Conservation (phyloP, 768 basidiomycete genomes). For the Lactarius sanguifluus region DNA sequence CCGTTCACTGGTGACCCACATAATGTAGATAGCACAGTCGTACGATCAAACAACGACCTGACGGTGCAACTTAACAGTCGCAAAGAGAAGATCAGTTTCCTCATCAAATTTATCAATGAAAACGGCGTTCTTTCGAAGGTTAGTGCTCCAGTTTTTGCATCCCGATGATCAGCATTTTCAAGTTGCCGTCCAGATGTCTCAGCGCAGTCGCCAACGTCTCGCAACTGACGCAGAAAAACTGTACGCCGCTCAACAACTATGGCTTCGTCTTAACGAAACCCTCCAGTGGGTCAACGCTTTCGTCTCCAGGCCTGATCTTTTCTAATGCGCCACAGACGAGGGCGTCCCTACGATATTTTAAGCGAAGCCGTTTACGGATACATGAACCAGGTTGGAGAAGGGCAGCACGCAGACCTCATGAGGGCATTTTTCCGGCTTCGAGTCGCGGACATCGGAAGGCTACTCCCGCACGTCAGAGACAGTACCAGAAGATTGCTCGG, state of each 20-base stretch:
- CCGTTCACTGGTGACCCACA: neutral
- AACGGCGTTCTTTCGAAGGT: conserved; percentile 81
- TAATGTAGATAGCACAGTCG: conserved; percentile 58
- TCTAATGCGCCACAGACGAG: conserved; percentile 41
- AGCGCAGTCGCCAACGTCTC: conserved; percentile 69
- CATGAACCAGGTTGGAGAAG: conserved; percentile 59
- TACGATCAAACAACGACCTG: conserved; percentile 76
- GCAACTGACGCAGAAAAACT: conserved; percentile 86
- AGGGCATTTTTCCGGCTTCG: conserved; percentile 81
- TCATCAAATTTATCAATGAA: conserved; percentile 88
- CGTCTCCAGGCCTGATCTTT: neutral
- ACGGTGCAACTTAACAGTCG: conserved; percentile 73
- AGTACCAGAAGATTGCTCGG: conserved; percentile 46
- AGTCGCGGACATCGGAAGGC: conserved; percentile 60
- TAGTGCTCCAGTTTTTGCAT: conserved; percentile 20
- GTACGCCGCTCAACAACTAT: conserved; percentile 76
- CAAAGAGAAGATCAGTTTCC: conserved; percentile 73
- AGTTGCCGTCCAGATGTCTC: conserved; percentile 63
- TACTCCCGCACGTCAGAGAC: conserved; percentile 62
- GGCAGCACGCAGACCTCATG: conserved; percentile 69
- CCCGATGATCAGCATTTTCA: neutral
- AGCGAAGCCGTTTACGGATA: conserved; percentile 68
- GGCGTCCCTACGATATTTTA: conserved; percentile 60
- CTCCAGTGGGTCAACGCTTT: conserved; percentile 49
- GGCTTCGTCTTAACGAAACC: conserved; percentile 71